A percentile compares a stretch with the other conserved stretches of the same genome.
phyloP scores from a whole-genome alignment of 805 yeast genomes.

The Candida endomychidarum region DNA sequence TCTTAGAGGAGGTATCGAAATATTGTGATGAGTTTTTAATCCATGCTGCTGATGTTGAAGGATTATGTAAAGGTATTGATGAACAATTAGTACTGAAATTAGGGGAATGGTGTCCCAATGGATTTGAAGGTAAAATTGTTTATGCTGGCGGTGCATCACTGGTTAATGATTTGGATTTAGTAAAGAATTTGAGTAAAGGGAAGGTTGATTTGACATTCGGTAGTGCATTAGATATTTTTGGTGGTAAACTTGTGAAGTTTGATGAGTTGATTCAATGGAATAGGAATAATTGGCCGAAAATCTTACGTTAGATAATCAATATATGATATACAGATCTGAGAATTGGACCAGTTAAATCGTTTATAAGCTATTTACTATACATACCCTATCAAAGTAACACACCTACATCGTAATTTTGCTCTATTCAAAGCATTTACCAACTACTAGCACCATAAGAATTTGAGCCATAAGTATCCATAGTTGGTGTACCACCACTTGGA shows the following conservation, averaged over 20 bases:
- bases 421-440: no score
- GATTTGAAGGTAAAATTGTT: constrained; percentile 66
- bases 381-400: no score
- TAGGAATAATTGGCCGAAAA: constrained; percentile 1
- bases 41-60: constrained; percentile 99
- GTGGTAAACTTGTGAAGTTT: constrained; percentile 79
- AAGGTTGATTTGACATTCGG: constrained; percentile 92
- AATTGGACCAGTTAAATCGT: no score
- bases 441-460: constrained; percentile 39
- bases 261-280: constrained; percentile 80
- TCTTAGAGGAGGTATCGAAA: constrained; percentile 52
- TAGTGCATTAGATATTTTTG: constrained; percentile 90
- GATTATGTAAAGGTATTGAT: constrained; percentile 91
- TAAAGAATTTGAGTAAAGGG: constrained; percentile 67
- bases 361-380: no score
- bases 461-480: constrained; percentile 21
- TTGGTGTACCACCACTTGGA: constrained; percentile 26
- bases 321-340: background rate
- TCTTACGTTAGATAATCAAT: background rate
- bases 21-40: constrained; percentile 86
- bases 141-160: constrained; percentile 97
- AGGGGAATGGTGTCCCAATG: constrained; percentile 70
- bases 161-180: constrained; percentile 65
- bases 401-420: no score
- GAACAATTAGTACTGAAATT: constrained; percentile 66